Conservation (phyloP, 345 rosid genomes). For the Brassica carinata region DNA sequence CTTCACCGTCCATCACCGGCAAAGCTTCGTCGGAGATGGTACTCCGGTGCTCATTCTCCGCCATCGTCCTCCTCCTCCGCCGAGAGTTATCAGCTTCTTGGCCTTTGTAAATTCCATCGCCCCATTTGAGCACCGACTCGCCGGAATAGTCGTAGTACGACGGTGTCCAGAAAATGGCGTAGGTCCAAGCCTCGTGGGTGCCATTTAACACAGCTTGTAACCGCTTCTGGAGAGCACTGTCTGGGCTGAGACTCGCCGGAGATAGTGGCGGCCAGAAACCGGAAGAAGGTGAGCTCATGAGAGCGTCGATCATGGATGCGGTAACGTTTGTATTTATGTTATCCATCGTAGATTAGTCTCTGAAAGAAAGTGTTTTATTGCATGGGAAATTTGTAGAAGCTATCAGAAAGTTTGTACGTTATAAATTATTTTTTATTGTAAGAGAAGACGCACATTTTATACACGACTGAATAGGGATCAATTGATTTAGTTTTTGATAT, state of each 20-base stretch:
- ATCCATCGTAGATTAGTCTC: not conserved
- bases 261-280: not conserved
- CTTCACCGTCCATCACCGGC: slow-evolving; percentile 1
- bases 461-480: too few species aligned
- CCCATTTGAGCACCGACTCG: slow-evolving; percentile 67
- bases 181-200: slow-evolving; percentile 73
- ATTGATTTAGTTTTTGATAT: too few species aligned
- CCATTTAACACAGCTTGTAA: slow-evolving; percentile 74
- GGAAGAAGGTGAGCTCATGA: slow-evolving; percentile 16
- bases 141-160: slow-evolving; percentile 54
- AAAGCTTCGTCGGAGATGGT: slow-evolving; percentile 56
- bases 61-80: slow-evolving; percentile 32
- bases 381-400: not conserved
- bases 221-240: slow-evolving; percentile 74
- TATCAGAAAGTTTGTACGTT: not conserved
- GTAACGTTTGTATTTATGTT: not conserved
- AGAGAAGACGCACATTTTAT: not conserved
- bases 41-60: slow-evolving; percentile 66
- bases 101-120: slow-evolving; percentile 87
- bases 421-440: not conserved
- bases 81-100: slow-evolving; percentile 59
- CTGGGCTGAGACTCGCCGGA: slow-evolving; percentile 47
- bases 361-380: not conserved
- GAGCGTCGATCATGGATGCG: slow-evolving; percentile 14
- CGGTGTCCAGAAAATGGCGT: slow-evolving; percentile 92